Conservation (phyloP, 768 basidiomycete species). For the Boletus sp. region DNA sequence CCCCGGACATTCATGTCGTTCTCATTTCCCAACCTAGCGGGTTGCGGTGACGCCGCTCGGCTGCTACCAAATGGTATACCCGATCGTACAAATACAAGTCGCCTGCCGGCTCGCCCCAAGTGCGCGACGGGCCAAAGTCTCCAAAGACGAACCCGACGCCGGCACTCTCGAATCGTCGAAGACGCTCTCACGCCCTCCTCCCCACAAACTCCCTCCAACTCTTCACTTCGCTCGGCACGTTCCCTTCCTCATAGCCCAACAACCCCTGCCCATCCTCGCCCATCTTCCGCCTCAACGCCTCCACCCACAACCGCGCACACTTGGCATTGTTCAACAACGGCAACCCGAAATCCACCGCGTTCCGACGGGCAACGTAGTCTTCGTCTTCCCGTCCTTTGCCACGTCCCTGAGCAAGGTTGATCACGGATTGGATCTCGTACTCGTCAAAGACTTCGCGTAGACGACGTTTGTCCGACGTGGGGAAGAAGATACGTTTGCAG, state of each 20-base stretch:
- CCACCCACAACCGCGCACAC: slow-evolving; percentile 87
- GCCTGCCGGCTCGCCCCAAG: too few species aligned
- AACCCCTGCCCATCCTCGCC: slow-evolving; percentile 65
- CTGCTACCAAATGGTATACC: too few species aligned
- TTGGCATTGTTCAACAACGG: slow-evolving; percentile 88
- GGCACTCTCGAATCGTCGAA: too few species aligned
- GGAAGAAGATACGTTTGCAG: slow-evolving; percentile 93
- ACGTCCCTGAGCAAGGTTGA: slow-evolving; percentile 84
- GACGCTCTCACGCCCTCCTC: slow-evolving; percentile 44
- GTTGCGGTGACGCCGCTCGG: too few species aligned
- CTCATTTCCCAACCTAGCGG: too few species aligned
- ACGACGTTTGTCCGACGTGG: slow-evolving; percentile 93
- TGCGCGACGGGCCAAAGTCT: too few species aligned
- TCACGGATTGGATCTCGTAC: slow-evolving; percentile 90
- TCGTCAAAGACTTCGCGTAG: slow-evolving; percentile 92
- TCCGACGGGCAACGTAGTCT: slow-evolving; percentile 95
- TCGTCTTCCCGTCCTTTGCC: slow-evolving; percentile 79
- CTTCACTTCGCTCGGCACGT: slow-evolving; percentile 84
- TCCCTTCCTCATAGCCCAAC: slow-evolving; percentile 78
- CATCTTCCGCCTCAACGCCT: slow-evolving; percentile 81
- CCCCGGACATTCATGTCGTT: too few species aligned
- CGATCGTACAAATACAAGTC: too few species aligned
- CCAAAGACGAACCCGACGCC: too few species aligned
- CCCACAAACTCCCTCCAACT: slow-evolving; percentile 93
- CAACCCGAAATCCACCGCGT: slow-evolving; percentile 94